A percentile compares a stretch with the other conserved stretches of the same genome.
These are phyloP conservation scores for Vachellia collinsii DNA, from an alignment of 306 rosid genomes.

Conservation along the genomic window DNA sequence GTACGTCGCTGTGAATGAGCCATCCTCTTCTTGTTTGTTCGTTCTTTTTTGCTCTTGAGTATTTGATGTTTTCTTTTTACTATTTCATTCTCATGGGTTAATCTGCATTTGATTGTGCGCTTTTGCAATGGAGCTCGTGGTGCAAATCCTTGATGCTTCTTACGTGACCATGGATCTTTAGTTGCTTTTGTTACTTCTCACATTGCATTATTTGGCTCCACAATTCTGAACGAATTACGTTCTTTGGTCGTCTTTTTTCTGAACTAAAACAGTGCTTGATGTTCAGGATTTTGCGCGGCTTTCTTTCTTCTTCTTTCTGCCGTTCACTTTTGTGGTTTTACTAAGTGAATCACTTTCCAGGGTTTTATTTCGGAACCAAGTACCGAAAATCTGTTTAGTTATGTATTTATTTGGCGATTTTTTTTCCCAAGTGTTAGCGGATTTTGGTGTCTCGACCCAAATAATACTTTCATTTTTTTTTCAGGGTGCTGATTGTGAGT, in stretches of 20 bases:
- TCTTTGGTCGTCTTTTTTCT: background rate
- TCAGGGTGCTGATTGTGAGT: conserved; percentile 91
- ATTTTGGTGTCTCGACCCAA: background rate
- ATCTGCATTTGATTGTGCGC: background rate
- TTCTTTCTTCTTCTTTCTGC: background rate
- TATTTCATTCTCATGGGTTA: background rate
- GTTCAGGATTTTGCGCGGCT: background rate
- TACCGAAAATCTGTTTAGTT: background rate
- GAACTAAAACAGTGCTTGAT: conserved; percentile 25
- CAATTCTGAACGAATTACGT: conserved; percentile 11
- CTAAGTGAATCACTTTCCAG: background rate
- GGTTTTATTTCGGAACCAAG: background rate
- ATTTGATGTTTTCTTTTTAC: background rate
- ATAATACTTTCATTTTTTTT: background rate
- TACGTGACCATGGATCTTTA: conserved; percentile 27
- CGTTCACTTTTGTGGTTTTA: background rate
- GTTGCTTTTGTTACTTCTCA: conserved; percentile 20
- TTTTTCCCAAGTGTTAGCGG: background rate
- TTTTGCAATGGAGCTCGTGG: background rate
- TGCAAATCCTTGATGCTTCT: conserved; percentile 7
- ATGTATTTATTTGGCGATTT: background rate
- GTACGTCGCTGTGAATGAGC: conserved; percentile 33
- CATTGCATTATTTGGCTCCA: conserved; percentile 3
- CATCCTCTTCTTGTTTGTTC: background rate
- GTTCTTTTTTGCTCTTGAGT: background rate